Percentiles rank a stretch among this genome's conserved stretches.
Evolutionary conservation across 257 asterid genomes (phyloP).

Genomic region (Lithospermum erythrorhizon): DNA sequence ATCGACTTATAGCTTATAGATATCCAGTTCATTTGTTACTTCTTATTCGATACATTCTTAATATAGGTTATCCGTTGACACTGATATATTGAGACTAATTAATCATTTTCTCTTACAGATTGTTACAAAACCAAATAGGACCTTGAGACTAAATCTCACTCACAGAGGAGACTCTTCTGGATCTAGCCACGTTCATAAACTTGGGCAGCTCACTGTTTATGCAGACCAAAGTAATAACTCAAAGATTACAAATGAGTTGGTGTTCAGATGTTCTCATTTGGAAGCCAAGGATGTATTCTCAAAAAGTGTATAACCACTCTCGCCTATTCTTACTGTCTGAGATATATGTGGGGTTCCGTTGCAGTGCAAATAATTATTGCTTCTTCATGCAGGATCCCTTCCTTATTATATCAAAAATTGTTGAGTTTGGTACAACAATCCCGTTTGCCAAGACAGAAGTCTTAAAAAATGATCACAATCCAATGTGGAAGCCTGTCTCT

Average conservation of each 20-base stretch:
- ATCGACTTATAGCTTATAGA: too few relatives aligned
- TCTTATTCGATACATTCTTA: too few relatives aligned
- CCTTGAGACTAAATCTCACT: slow-evolving; percentile 52
- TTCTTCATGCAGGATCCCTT: slow-evolving; percentile 79
- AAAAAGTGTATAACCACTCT: slow-evolving; percentile 57
- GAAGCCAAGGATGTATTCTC: slow-evolving; percentile 90
- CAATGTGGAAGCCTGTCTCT: slow-evolving; percentile 68
- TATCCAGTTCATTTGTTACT: too few relatives aligned
- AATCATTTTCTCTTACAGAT: slow-evolving; percentile 36
- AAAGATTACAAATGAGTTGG: slow-evolving; percentile 73
- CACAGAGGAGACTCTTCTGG: slow-evolving; percentile 32
- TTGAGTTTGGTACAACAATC: slow-evolving; percentile 53
- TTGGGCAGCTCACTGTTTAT: slow-evolving; percentile 57
- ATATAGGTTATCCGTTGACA: too few relatives aligned
- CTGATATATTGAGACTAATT: not conserved
- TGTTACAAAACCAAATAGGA: slow-evolving; percentile 48
- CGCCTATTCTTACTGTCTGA: too few relatives aligned
- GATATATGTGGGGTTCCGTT: not conserved
- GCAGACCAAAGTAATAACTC: slow-evolving; percentile 84
- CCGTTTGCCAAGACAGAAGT: slow-evolving; percentile 99
- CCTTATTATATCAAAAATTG: slow-evolving; percentile 62
- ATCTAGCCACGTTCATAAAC: slow-evolving; percentile 31
- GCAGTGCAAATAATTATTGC: slow-evolving; percentile 13
- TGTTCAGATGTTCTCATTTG: slow-evolving; percentile 75
- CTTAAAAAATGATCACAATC: slow-evolving; percentile 66